Base-by-base conservation (phyloP, 805 yeast species). In the Pichia kluyveri region DNA sequence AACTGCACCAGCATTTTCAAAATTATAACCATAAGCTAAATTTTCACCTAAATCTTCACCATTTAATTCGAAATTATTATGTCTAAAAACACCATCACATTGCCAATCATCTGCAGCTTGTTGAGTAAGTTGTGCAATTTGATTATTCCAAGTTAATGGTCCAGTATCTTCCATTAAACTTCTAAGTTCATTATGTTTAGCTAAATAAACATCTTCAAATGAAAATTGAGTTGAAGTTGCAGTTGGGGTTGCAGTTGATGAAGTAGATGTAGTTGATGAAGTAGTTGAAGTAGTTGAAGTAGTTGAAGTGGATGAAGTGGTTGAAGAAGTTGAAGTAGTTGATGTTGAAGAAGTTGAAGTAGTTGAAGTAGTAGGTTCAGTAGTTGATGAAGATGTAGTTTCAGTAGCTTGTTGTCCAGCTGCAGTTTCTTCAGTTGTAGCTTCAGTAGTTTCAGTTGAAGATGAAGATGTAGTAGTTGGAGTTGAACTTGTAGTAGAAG, bases 11-110 rank as follows among this genome's bases (percentile, higher is more conserved):
- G 77, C 65, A 43, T 67, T 57, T 9, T 43, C 37, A 38, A 61
- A 62, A 60, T 71, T 56, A 62, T 72, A 82, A 28, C 95, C 95
- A 38, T 79, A 71, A n/a, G 93, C 95, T 50, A 86, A 70, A 67
- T 86, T 86, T 62, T 86, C 95, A 48, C 95, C 95, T 34, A 63
- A 47, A 10, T 23, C n/a, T 2, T 82, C 76, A 38, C 74, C 71
- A 6, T 61, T 40, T 46, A 55, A 56, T 17, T 74, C 74, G 14
- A 83, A 81, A 38, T 73, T 70, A 1, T 90, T 81, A 64, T 86
- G 95, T 19, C 68, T 66, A 50, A 86, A 67, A 17, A 64, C 62
- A 23, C 82, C 80, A 55, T 71, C 68, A 62, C 87, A 84, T 39
- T 71, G 67, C 63, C 82, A 81, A 17, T 60, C 50, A 42, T 69